These are phyloP conservation scores for Lepidium africanum DNA, from an alignment of 345 rosid species.

Conservation along the genomic window DNA sequence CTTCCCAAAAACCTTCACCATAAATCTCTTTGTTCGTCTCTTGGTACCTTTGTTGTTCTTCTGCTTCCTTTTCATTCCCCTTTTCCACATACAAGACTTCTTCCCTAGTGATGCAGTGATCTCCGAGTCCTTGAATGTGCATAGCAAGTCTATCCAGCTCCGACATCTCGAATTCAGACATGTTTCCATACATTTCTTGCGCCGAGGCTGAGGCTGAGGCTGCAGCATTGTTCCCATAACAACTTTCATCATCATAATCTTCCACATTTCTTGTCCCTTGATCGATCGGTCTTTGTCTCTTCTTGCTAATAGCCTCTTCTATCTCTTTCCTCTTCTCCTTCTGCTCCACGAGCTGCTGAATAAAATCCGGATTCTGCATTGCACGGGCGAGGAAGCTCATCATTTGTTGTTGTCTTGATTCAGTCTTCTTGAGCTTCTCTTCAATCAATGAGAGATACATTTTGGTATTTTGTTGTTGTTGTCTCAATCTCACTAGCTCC, in stretches of 20 bases:
- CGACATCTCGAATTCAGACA: conserved; percentile 33
- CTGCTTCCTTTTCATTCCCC: conserved; percentile 15
- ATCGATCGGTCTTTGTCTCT: conserved; percentile 46
- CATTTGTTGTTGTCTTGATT: conserved; percentile 60
- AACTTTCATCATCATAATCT: neutral
- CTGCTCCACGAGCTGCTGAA: conserved; percentile 45
- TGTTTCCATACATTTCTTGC: conserved; percentile 36
- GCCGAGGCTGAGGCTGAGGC: conserved; percentile 17
- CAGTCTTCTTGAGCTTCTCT: conserved; percentile 46
- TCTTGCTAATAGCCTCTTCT: conserved; percentile 46
- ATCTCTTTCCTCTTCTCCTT: conserved; percentile 46
- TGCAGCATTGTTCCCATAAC: conserved; percentile 4
- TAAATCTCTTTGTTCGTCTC: conserved; percentile 19
- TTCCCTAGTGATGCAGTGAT: conserved; percentile 15
- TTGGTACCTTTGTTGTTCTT: conserved; percentile 11
- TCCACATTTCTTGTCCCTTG: conserved; percentile 29
- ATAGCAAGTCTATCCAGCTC: conserved; percentile 43
- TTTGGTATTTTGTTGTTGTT: conserved; percentile 53
- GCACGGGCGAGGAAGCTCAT: conserved; percentile 71
- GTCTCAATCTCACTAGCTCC: conserved; percentile 60
- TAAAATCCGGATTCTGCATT: conserved; percentile 54
- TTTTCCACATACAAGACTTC: conserved; percentile 10
- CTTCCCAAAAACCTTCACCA: conserved; percentile 52
- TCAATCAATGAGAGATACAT: conserved; percentile 43
- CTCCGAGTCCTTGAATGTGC: conserved; percentile 42